Evolutionary conservation across 2,329 filamentous ascomycete genomes (phyloP).

Genomic region (Curvularia sp.): DNA sequence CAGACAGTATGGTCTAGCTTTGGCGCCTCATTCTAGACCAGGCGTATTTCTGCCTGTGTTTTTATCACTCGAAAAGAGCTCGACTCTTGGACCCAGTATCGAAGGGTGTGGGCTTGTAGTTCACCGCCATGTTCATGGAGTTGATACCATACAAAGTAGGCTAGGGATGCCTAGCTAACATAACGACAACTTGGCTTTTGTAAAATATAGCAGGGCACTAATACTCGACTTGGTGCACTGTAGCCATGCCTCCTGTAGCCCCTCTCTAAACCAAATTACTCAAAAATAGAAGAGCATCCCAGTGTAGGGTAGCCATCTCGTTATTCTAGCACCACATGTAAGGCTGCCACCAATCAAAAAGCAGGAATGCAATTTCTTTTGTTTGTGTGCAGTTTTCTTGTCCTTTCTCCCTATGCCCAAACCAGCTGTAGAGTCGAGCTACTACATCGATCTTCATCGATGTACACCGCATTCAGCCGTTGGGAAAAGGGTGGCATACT

Average conservation of each 20-base stretch:
- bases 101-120: not conserved
- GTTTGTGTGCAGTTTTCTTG: not conserved
- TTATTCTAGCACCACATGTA: not conserved
- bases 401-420: not conserved
- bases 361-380: not conserved
- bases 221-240: not conserved
- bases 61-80: not conserved
- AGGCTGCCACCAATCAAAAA: not conserved
- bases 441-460: not conserved
- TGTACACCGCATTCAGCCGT: not conserved
- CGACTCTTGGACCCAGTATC: not conserved
- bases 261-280: not conserved
- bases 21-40: not conserved
- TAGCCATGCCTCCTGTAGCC: not conserved
- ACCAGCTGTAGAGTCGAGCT: not conserved
- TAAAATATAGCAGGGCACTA: not conserved
- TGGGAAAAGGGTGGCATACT: not conserved
- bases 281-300: not conserved
- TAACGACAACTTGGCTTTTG: not conserved
- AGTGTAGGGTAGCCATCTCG: not conserved
- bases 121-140: slow-evolving; percentile 1
- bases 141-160: not conserved
- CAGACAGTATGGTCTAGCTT: too few species aligned
- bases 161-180: not conserved
- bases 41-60: not conserved